Percentiles rank a stretch among this genome's conserved stretches.
Evolutionary conservation across 129 eudicot species (phyloP).

Genomic region (Chrysanthemum lavandulifolium): DNA sequence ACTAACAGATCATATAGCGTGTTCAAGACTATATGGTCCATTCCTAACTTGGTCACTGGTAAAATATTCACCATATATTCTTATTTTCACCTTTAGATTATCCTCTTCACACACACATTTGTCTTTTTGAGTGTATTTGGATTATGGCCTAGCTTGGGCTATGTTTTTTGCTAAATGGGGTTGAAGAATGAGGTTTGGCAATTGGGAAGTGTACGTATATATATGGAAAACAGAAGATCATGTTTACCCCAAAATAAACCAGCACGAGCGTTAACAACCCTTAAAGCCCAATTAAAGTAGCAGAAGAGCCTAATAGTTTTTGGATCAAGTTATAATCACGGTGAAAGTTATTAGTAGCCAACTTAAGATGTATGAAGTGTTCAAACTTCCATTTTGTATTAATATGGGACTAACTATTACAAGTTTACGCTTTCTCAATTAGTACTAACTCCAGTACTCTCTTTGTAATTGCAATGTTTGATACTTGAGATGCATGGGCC

Average conservation of each 20-base stretch:
- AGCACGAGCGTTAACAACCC: no score
- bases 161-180: constrained; percentile 3
- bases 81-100: constrained; percentile 22
- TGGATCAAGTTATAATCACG: no score
- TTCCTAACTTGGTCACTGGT: constrained; percentile 29
- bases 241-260: not conserved
- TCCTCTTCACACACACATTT: constrained; percentile 24
- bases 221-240: not conserved
- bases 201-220: constrained; percentile 1
- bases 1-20: constrained; percentile 24
- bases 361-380: no score
- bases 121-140: constrained; percentile 20
- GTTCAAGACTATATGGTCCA: constrained; percentile 38
- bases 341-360: no score
- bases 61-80: constrained; percentile 43
- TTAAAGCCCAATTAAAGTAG: no score
- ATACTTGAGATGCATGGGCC: not conserved
- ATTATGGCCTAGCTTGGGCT: constrained; percentile 11
- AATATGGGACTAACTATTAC: no score
- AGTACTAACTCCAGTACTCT: no score
- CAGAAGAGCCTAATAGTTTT: no score
- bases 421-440: no score
- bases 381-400: no score
- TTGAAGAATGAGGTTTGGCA: not conserved
- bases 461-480: not conserved